Conservation (phyloP, 768 basidiomycete species). For the Phaffia tasmanica region DNA sequence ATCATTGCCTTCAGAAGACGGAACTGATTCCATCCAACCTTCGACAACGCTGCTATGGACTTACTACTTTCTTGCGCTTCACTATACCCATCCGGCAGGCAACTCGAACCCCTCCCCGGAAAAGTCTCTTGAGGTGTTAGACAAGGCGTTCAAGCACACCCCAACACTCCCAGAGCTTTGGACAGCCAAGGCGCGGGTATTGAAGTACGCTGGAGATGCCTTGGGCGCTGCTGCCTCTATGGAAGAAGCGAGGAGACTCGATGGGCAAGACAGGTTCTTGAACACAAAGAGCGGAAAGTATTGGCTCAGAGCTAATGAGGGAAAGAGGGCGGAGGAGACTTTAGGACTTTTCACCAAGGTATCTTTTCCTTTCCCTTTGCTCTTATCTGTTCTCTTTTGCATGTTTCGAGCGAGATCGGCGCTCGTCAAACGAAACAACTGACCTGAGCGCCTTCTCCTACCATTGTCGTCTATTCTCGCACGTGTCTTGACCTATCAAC, state of each 20-base stretch:
- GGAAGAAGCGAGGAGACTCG: conserved; percentile 71
- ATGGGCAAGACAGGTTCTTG: conserved; percentile 88
- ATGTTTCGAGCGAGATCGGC: background rate
- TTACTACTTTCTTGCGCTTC: conserved; percentile 87
- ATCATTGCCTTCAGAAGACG: conserved; percentile 9
- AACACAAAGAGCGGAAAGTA: conserved; percentile 94
- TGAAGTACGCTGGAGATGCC: conserved; percentile 76
- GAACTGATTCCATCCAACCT: conserved; percentile 41
- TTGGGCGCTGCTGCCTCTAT: conserved; percentile 60
- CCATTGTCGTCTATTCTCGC: no score
- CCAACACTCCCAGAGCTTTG: conserved; percentile 87
- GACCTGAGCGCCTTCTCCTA: no score
- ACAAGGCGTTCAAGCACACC: conserved; percentile 63
- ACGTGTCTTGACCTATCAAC: conserved; percentile 23
- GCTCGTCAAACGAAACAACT: background rate
- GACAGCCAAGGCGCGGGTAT: conserved; percentile 64
- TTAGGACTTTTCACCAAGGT: conserved; percentile 89
- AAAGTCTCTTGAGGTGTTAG: conserved; percentile 52
- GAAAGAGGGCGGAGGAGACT: conserved; percentile 60
- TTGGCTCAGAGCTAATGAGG: conserved; percentile 64
- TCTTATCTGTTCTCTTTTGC: background rate
- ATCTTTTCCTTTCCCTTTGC: background rate
- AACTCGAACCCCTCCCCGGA: conserved; percentile 29
- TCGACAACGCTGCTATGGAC: conserved; percentile 88
- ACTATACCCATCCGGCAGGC: conserved; percentile 51